Percentiles rank a stretch among this genome's conserved stretches.
Evolutionary conservation across 768 basidiomycete genomes (phyloP).

Genomic region (Boletus tomentosulus): DNA sequence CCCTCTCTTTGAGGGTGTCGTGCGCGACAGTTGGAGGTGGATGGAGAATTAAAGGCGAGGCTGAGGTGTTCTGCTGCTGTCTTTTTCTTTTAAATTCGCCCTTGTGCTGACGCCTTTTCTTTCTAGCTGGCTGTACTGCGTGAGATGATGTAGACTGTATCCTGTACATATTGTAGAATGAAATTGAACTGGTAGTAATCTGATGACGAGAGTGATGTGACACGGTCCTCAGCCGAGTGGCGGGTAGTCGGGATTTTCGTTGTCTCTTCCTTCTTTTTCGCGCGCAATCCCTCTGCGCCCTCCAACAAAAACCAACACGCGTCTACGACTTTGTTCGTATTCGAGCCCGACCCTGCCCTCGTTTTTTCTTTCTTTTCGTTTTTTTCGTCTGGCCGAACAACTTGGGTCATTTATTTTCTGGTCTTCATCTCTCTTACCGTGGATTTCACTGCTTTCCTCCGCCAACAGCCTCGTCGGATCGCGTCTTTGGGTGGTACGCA

Average conservation of each 20-base stretch:
- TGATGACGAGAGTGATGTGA: neutral
- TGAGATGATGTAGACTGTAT: too few species aligned
- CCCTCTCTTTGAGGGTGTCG: constrained; percentile 33
- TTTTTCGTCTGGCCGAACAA: neutral
- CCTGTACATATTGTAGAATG: too few species aligned
- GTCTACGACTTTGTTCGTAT: neutral
- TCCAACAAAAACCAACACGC: constrained; percentile 10
- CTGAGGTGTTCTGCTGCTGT: constrained; percentile 48
- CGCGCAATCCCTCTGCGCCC: constrained; percentile 4
- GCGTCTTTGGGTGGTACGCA: constrained; percentile 11
- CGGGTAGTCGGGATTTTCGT: neutral
- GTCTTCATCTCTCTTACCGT: neutral
- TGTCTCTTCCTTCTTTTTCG: constrained; percentile 6
- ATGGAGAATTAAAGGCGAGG: constrained; percentile 87
- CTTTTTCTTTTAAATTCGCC: neutral
- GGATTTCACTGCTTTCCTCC: constrained; percentile 4
- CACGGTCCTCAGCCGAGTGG: constrained; percentile 10
- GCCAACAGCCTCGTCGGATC: constrained; percentile 3
- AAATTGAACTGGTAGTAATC: too few species aligned
- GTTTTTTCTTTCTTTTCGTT: neutral
- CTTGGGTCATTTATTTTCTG: neutral
- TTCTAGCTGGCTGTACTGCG: neutral
- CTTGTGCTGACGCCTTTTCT: too few species aligned
- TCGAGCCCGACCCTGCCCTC: neutral
- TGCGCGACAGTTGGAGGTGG: constrained; percentile 52